Base-by-base conservation (phyloP, 495 filamentous ascomycete species). In the Monascus purpureus region DNA sequence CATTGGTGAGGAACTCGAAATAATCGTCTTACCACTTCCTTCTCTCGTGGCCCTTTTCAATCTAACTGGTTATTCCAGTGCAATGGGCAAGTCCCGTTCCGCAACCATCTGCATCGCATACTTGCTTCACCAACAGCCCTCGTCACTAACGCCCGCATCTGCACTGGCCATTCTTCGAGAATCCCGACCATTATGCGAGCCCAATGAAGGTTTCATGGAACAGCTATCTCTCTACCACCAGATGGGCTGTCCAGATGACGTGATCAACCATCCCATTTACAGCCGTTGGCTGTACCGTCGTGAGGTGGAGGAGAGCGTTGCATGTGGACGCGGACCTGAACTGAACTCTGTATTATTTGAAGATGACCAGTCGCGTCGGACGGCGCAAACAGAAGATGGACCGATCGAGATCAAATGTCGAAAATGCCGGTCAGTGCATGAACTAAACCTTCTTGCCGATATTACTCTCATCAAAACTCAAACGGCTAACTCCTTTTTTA, bases 31-130 rank as follows among this genome's bases (percentile, higher is more conserved):
- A 28, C 7, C 17, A 14, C 20, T 9, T 25, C 30, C 13, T 25
- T 39, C 11, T 17, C 12, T 26, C 29, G 9, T 15, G 8, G 13
- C 9, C 4, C 3, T 22, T 17, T 20, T 32, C 9, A 1, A 8
- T 12, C 17, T 32, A 19, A 32, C 22, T 19, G n/a, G n/a, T n/a
- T n/a, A 12, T 35, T 63, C 37, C 55, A 95, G 90, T 68, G 87
- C 84, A 18, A 93, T 93, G 84, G 90, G 90, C 19, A 88, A 87
- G 58, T 93, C 85, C 31, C 82, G 90, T 30, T 95, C 87, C 14
- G 77, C 85, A 39, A 75, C 85, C 27, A 66, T 85, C 41, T 67
- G 85, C 38, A 68, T 90, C 32, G 86, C 92, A 45, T 94, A 84
- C 57, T 61, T 96, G 32, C 77, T 94, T 47, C 74, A 78, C 59